A percentile compares a stretch with the other conserved stretches of the same genome.
Conservation (phyloP, 768 basidiomycete species). For the Pisolithus sp. region DNA sequence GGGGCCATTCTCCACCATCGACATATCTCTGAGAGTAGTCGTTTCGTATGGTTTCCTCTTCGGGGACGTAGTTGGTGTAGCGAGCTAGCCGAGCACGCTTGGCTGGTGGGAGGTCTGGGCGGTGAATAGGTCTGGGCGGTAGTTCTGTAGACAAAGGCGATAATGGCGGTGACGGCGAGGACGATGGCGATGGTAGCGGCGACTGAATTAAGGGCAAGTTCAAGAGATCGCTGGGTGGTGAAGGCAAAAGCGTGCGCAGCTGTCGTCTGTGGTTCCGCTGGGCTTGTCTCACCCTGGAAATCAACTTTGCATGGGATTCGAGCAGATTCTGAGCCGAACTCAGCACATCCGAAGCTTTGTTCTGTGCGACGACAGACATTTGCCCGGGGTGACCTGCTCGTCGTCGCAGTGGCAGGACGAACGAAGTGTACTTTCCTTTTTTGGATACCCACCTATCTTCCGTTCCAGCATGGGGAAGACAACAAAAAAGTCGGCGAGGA, state of each 20-base stretch:
- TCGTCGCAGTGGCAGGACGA: neutral
- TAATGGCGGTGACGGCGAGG: conserved; percentile 45
- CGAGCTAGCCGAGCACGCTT: conserved; percentile 67
- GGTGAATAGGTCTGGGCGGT: conserved; percentile 31
- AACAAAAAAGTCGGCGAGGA: conserved; percentile 69
- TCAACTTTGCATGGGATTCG: conserved; percentile 51
- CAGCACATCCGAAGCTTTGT: conserved; percentile 41
- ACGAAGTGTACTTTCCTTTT: conserved; percentile 12
- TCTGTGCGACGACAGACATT: conserved; percentile 9
- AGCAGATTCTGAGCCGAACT: conserved; percentile 61
- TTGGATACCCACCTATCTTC: neutral
- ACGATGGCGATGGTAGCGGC: conserved; percentile 44
- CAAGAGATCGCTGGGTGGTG: conserved; percentile 50
- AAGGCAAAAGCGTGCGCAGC: conserved; percentile 43
- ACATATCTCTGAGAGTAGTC: conserved; percentile 92
- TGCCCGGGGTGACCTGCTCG: neutral
- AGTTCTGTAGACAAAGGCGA: conserved; percentile 28
- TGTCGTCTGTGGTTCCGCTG: conserved; percentile 55
- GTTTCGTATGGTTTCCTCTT: conserved; percentile 95
- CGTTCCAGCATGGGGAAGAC: conserved; percentile 48
- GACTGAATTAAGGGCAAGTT: conserved; percentile 54
- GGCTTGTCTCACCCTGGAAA: conserved; percentile 46
- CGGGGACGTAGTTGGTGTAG: conserved; percentile 79
- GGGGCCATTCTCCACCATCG: conserved; percentile 87
- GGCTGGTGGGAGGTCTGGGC: conserved; percentile 53